Base-by-base conservation (phyloP, 108 stramenopile genomes). In the Seminavis robusta region DNA sequence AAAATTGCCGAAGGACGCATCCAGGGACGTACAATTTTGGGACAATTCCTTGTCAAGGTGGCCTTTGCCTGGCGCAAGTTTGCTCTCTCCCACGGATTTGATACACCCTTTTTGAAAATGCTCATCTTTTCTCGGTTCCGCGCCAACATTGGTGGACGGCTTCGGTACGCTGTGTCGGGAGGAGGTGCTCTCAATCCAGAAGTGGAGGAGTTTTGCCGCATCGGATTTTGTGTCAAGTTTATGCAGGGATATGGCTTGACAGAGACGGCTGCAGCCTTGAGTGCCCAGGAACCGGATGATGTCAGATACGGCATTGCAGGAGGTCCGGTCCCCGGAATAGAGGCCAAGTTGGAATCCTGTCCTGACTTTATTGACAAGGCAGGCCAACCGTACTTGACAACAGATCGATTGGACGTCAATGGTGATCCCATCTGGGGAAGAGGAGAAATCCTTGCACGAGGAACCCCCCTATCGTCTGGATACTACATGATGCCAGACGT, bases 401-500 rank as follows among this genome's bases (percentile, higher is more conserved):
- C 68, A 5, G 48, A 69, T 30, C 13, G 48, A n/a, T 38, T 13
- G 28, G 52, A 37, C n/a, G 38, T 37, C 44, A 47, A 62, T 24
- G 68, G 68, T 34, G 36, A 59, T 9, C 16, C 19, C 1, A 21
- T 41, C 28, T 51, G 53, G 43, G 70, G 70, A 24, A 57, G 74
- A 32, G 74, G 74, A 36, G 74, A 76, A 44, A 64, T 76, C 26
- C 43, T 40, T 44, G 36, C 71, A 17, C 41, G 59, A 20, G 74
- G 74, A 34, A 51, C 69, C 1, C 26, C 28, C 30, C 23, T 76
- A 1, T 32, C 57, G 1, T 13, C 17, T 34, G 74, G 74, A n/a
- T 76, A 76, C 40, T 76, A 66, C 60, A 70, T 60, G 49, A 63
- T 48, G 32, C 56, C 68, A 5, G 74, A 71, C 16, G 59, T 58